phyloP scores from a whole-genome alignment of 2,329 filamentous ascomycete genomes.

The Diaporthe ampelina region DNA sequence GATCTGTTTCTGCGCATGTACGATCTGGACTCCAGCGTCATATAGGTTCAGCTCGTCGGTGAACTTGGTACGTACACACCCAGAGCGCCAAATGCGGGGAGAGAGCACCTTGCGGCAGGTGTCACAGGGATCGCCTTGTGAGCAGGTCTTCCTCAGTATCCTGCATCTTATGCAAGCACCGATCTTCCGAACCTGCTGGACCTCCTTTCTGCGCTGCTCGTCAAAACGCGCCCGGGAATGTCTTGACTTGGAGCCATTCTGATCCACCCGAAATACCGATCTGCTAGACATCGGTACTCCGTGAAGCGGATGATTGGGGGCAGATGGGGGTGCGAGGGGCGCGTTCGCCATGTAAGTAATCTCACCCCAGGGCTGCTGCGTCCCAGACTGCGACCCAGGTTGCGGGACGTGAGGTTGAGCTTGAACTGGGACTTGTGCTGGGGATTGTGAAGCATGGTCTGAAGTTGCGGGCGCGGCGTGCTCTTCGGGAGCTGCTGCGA shows the following conservation, averaged over 20 bases:
- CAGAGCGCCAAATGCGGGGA: constrained; percentile 75
- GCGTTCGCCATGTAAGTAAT: constrained; percentile 63
- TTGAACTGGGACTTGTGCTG: background rate
- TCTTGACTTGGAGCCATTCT: constrained; percentile 62
- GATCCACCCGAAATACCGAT: constrained; percentile 67
- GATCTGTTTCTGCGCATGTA: constrained; percentile 71
- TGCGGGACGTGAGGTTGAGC: background rate
- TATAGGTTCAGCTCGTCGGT: constrained; percentile 74
- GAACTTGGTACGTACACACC: constrained; percentile 73
- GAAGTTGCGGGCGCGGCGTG: constrained; percentile 1
- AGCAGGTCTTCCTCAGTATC: constrained; percentile 76
- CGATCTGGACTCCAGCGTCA: constrained; percentile 73
- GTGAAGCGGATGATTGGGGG: constrained; percentile 29
- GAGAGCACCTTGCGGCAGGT: constrained; percentile 74
- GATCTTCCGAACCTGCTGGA: constrained; percentile 74
- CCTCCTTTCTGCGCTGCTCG: constrained; percentile 71
- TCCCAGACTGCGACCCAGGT: constrained; percentile 12
- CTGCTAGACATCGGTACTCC: constrained; percentile 42
- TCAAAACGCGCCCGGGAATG: constrained; percentile 71
- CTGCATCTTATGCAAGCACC: constrained; percentile 77
- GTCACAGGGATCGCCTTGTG: constrained; percentile 73
- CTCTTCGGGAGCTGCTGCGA: constrained; percentile 37
- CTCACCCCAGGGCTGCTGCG: constrained; percentile 65
- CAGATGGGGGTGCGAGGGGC: constrained; percentile 30
- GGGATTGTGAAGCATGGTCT: constrained; percentile 25